phyloP scores from a whole-genome alignment of 192 early-diverging fungal genomes.

The Jimgerdemannia flammicorona region DNA sequence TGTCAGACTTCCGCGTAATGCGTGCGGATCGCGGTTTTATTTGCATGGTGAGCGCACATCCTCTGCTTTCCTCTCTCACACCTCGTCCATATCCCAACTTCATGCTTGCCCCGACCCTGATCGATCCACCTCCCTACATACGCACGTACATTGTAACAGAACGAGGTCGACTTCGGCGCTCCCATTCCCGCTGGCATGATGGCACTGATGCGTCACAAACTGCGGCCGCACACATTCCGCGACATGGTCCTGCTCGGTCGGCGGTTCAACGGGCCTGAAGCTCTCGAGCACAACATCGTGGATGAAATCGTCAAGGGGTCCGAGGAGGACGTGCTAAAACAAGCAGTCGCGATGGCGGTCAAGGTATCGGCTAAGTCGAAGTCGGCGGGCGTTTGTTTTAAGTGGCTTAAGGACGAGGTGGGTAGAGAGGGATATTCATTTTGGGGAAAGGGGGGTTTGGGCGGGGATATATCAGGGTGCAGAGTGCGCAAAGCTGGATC shows the following conservation, averaged over 20 bases:
- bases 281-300: constrained; percentile 53
- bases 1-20: constrained; percentile 69
- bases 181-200: constrained; percentile 68
- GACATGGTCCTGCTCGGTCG: constrained; percentile 60
- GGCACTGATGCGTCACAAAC: constrained; percentile 60
- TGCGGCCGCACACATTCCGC: constrained; percentile 53
- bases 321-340: neutral
- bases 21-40: constrained; percentile 68
- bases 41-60: constrained; percentile 49
- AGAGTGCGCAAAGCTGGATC: too few species aligned
- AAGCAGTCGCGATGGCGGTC: neutral
- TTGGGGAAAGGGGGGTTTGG: neutral
- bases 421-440: constrained; percentile 39
- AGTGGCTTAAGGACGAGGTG: constrained; percentile 64
- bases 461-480: neutral
- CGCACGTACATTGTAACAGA: constrained; percentile 27
- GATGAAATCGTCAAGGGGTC: constrained; percentile 51
- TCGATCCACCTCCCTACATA: neutral
- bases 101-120: neutral
- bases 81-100: neutral
- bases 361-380: constrained; percentile 50
- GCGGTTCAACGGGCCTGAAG: constrained; percentile 57
- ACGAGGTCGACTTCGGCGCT: constrained; percentile 70
- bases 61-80: neutral
- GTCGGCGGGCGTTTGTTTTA: constrained; percentile 47